Conservation (phyloP, 768 basidiomycete genomes). For the Coprinopsis strossmayeri region DNA sequence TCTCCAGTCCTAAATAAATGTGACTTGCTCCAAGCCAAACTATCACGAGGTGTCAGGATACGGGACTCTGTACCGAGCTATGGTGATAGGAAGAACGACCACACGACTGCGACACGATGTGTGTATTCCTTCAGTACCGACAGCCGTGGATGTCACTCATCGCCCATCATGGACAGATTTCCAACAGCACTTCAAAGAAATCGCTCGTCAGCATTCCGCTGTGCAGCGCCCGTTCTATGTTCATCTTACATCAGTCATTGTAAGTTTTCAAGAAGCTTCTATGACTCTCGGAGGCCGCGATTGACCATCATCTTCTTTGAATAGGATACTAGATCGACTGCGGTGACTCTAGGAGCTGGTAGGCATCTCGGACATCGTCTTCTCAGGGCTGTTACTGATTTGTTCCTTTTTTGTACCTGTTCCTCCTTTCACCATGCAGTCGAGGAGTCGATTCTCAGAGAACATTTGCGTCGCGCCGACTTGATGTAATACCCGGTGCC, state of each 20-base stretch:
- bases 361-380: constrained; percentile 18
- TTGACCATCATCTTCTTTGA: constrained; percentile 1
- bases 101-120: constrained; percentile 67
- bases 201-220: constrained; percentile 55
- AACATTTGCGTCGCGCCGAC: constrained; percentile 64
- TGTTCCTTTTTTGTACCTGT: background rate
- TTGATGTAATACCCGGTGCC: constrained; percentile 37
- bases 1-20: constrained; percentile 58
- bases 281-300: background rate
- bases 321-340: constrained; percentile 72
- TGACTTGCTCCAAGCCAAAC: constrained; percentile 67
- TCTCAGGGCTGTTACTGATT: background rate
- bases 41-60: constrained; percentile 60
- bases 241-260: constrained; percentile 73
- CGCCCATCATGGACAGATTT: constrained; percentile 44
- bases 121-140: constrained; percentile 18
- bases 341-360: constrained; percentile 64
- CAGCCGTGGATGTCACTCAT: background rate
- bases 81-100: constrained; percentile 67
- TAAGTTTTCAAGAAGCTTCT: constrained; percentile 18
- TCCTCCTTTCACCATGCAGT: constrained; percentile 29
- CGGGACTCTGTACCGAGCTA: constrained; percentile 68
- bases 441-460: constrained; percentile 66
- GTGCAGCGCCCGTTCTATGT: constrained; percentile 61
- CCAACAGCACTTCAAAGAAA: constrained; percentile 75